Evolutionary conservation across 2,329 filamentous ascomycete species (phyloP), one percentile per base, ranked within the genome.

Genomic region (Colletotrichum brevisporum): DNA sequence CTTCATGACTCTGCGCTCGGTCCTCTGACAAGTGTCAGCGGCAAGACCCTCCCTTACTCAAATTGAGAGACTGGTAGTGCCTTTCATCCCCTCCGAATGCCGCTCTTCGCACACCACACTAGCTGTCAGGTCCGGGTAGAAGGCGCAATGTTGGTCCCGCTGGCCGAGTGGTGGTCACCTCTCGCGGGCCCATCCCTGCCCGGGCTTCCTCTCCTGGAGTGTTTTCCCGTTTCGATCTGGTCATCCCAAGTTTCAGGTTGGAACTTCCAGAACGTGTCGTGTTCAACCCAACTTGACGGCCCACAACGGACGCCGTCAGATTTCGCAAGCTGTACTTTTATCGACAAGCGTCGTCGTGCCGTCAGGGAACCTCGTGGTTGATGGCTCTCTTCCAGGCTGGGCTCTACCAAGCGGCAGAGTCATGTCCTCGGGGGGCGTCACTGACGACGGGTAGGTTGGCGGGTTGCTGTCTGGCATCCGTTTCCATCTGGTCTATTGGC

Each of bases 201-300:
- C 62, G 56, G 55, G 50, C 66, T 51, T 31, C 16, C 15, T 27
- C n/a, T 61, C 5, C 52, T 55, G 51, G 31, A 51, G 26, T 36
- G 27, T 26, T 47, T 52, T 52, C n/a, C 36, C 36, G 55, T 53
- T 60, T 69, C 62, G 62, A 48, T 55, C 55, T 57, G 62, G 55
- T 66, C 66, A 59, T 69, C 55, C 45, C 55, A 66, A 61, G 67
- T 69, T 69, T 69, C 62, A 69, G 62, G 51, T 52, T 66, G 62
- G 66, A 61, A 66, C 67, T 69, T 66, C 51, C 47, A 66, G 67
- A 69, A 56, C 56, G 55, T 47, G 47, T 66, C 52, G 55, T 45
- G 67, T 69, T 66, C 62, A 60, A 61, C 62, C 55, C 67, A 69
- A 60, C 62, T 66, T 43, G 59, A 56, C 45, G 55, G 45, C 27